Base-by-base conservation (phyloP, 2,329 filamentous ascomycete species). In the Lomentospora prolificans region DNA sequence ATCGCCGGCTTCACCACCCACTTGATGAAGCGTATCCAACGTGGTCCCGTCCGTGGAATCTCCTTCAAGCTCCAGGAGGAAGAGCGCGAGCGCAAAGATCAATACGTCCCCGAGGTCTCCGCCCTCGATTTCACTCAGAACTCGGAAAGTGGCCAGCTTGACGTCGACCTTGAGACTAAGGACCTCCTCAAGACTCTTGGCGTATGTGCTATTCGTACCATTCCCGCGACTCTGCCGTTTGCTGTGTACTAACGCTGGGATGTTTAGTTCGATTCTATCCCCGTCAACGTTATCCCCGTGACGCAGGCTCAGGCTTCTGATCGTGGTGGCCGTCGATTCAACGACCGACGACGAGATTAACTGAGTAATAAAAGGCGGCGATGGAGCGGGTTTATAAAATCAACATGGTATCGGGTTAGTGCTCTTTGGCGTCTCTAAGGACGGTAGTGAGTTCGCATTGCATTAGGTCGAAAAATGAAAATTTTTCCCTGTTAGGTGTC, bases 11-110 rank as follows among this genome's bases (percentile, higher is more conserved):
- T 96, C 86, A 96, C 92, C 69, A 97, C 94, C 65, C 90, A 95
- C 75, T 75, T 95, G 78, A 99, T 99, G 95, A 97, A 97, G 87
- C 94, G 94, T 78, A 99, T 99, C 69, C 94, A 97, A 84, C 90
- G 94, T 75, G 94, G 94, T 64, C 94, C 94, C 64, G 94, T 99
- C 77, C 95, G 94, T 70, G 94, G 94, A 82, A 99, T 99, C 80
- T 99, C 95, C 77, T 99, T 99, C 91, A 99, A 99, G 86, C 89
- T 99, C 60, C 94, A 99, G 81, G 94, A 99, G 82, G 94, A 99
- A 83, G 94, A 99, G 87, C 90, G 94, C 84, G 94, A 99, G 82
- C 88, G 94, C 75, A 99, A 99, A 89, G 94, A 99, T 82, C 94
- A 99, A 83, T 99, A 96, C 82, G 94, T 99, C 64, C 94, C 94